phyloP scores from a whole-genome alignment of 2,329 filamentous ascomycete genomes.

The Exophiala sp. region DNA sequence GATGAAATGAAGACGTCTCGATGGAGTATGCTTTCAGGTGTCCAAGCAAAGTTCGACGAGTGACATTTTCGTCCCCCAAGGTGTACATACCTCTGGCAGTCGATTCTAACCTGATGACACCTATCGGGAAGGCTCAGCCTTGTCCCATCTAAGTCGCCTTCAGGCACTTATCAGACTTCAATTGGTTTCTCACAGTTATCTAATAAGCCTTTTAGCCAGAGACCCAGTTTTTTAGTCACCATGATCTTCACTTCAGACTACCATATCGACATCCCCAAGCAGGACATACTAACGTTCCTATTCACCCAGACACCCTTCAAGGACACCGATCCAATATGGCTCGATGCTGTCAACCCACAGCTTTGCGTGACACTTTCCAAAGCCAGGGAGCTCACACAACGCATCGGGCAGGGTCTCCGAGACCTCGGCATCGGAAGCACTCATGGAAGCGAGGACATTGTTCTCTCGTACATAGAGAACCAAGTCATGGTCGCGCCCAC shows the following conservation, averaged over 20 bases:
- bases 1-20: neutral
- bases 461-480: conserved; percentile 56
- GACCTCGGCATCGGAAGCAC: conserved; percentile 51
- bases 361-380: conserved; percentile 52
- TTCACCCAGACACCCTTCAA: conserved; percentile 25
- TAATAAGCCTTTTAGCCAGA: no score
- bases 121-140: neutral
- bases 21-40: no score
- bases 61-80: no score
- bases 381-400: conserved; percentile 48
- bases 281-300: conserved; percentile 20
- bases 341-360: conserved; percentile 54
- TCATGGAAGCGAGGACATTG: conserved; percentile 50
- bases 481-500: conserved; percentile 53
- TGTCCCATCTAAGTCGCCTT: neutral
- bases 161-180: no score
- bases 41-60: no score
- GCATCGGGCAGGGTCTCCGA: conserved; percentile 55
- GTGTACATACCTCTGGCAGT: no score
- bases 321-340: conserved; percentile 53
- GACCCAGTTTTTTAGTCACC: neutral
- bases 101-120: neutral
- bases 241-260: conserved; percentile 23
- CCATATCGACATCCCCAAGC: conserved; percentile 15
- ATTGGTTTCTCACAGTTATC: no score